phyloP scores from a whole-genome alignment of 345 rosid species.

The Cardiospermum halicacabum region DNA sequence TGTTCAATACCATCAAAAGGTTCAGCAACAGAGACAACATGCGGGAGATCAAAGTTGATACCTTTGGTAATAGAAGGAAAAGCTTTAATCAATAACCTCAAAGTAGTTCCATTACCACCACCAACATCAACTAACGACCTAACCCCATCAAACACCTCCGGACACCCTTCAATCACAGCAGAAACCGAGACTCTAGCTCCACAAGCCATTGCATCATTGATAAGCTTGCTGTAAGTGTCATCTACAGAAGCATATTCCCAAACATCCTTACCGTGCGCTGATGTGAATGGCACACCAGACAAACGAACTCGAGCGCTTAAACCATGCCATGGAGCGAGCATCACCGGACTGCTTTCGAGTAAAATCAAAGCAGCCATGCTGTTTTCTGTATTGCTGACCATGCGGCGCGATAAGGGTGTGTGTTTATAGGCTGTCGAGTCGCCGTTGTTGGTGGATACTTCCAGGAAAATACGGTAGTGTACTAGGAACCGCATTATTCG shows the following conservation, averaged over 20 bases:
- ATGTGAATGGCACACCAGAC: conserved; percentile 35
- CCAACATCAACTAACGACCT: conserved; percentile 65
- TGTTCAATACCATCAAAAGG: conserved; percentile 40
- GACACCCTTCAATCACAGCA: conserved; percentile 34
- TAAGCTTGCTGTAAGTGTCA: conserved; percentile 27
- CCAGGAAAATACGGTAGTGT: conserved; percentile 41
- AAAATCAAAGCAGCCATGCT: conserved; percentile 38
- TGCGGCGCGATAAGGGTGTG: conserved; percentile 58
- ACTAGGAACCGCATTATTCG: conserved; percentile 68
- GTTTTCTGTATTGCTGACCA: conserved; percentile 32
- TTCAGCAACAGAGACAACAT: conserved; percentile 43
- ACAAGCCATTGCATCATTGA: conserved; percentile 69
- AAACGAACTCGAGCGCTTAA: conserved; percentile 38
- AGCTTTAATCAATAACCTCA: conserved; percentile 43
- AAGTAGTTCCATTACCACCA: conserved; percentile 58
- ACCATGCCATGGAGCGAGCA: conserved; percentile 57
- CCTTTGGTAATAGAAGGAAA: conserved; percentile 59
- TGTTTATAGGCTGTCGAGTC: conserved; percentile 28
- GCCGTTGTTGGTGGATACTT: conserved; percentile 21
- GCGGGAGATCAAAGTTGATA: conserved; percentile 73
- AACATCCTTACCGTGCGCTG: conserved; percentile 41
- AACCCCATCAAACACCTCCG: conserved; percentile 49
- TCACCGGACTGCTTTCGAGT: conserved; percentile 41
- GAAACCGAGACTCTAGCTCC: conserved; percentile 36
- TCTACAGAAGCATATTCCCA: conserved; percentile 45